Base-by-base conservation (phyloP, 371 early-diverging fungal genomes). In the Mortierella sp. region DNA sequence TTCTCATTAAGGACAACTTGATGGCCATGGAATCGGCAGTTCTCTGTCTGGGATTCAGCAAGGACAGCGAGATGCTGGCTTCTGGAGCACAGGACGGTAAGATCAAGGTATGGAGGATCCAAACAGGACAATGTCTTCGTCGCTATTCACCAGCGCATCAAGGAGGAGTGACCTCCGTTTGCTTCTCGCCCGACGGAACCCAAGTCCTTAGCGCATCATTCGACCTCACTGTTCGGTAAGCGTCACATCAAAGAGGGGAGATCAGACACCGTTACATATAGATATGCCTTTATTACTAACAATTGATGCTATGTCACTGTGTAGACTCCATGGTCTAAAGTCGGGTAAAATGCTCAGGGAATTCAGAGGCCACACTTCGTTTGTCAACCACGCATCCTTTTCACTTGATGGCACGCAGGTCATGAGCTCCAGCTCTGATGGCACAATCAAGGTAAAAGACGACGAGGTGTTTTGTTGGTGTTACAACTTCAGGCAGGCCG, bases 11-110 rank as follows among this genome's bases (percentile, higher is more conserved):
- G 87, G 96, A 95, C 59, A 90, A 92, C 28, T 72, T 91, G 47
- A 98, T 98, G 95, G 82, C 93, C 27, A 97, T 97, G 97, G 94
- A 95, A 19, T 81, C 82, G 14, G 88, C 95, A 0, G 92, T 97
- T 0, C 82, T 96, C 3, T 87, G 87, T 49, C 79, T 97, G 30
- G 80, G 79, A 11, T 95, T 95, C 68, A 90, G 90, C 57, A 73
- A 82, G 27, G 92, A 93, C 60, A 89, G 90, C 61, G 91, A 93
- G 50, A 58, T 89, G 53, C 71, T 98, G n/a, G 97, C 89, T 2
- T 90, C 95, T 2, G 98, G 97, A 15, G 83, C 93, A 1, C 87
- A 89, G 32, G 91, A 93, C 72, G 98, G 98, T 11, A 87, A 89
- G 31, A 91, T 98, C 64, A 90, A 91, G 56, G 89, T 93, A 43